Evolutionary conservation across 1,284 basidiomycete species (phyloP).

Genomic region (Spongispora temasekensis): DNA sequence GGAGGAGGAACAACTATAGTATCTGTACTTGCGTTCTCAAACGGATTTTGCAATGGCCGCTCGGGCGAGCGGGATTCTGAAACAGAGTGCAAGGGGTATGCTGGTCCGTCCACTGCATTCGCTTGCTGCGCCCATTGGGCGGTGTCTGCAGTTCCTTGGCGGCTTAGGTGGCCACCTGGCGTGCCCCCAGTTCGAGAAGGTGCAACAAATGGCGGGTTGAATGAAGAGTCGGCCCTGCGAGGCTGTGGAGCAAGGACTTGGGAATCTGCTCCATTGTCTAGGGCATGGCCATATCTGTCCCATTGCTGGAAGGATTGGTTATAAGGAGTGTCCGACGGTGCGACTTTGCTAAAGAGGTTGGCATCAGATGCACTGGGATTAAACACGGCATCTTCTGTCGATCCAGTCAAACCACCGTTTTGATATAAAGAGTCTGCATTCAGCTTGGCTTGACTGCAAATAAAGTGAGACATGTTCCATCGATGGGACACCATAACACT

Average conservation of each 20-base stretch:
- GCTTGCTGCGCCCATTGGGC: conserved; percentile 30
- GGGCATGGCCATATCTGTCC: conserved; percentile 36
- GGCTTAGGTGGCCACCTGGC: conserved; percentile 3
- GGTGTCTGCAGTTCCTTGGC: conserved; percentile 31
- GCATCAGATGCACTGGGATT: conserved; percentile 43
- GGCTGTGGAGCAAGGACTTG: conserved; percentile 42
- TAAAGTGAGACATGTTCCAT: conserved; percentile 7
- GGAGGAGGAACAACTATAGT: conserved; percentile 4
- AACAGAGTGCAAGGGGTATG: conserved; percentile 26
- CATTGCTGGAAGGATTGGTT: conserved; percentile 39
- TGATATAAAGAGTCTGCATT: conserved; percentile 37
- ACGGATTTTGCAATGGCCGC: conserved; percentile 26
- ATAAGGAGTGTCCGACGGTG: conserved; percentile 29
- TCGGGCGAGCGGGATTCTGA: conserved; percentile 12
- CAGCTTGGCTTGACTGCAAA: conserved; percentile 50
- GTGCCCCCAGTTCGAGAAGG: conserved; percentile 19
- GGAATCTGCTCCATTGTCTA: conserved; percentile 40
- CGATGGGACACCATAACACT: conserved; percentile 15
- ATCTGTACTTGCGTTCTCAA: conserved; percentile 19
- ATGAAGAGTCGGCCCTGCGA: conserved; percentile 24
- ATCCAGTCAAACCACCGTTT: conserved; percentile 31
- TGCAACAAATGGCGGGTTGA: conserved; percentile 11
- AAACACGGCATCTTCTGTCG: conserved; percentile 35
- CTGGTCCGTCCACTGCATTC: conserved; percentile 27
- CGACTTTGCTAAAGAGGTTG: conserved; percentile 37